Conservation (phyloP, 768 basidiomycete species). For the Russula griseocarnosa region DNA sequence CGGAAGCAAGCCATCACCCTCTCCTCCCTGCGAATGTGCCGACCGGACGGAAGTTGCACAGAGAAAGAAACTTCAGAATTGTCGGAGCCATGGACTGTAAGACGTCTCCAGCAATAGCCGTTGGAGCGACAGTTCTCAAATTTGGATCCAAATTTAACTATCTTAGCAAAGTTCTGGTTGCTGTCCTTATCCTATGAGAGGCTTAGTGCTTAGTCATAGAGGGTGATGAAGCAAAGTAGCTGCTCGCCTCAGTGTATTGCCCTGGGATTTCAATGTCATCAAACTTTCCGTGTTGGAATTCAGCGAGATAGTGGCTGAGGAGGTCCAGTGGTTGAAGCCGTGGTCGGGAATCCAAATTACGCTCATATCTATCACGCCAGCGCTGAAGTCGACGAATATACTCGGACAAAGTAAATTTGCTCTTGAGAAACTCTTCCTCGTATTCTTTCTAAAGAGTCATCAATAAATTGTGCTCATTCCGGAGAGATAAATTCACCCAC, state of each 20-base stretch:
- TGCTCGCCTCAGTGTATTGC: constrained; percentile 86
- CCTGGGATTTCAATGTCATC: constrained; percentile 99
- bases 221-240: not conserved
- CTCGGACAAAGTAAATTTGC: constrained; percentile 75
- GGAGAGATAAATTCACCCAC: constrained; percentile 39
- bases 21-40: constrained; percentile 89
- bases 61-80: constrained; percentile 86
- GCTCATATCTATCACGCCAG: constrained; percentile 92
- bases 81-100: constrained; percentile 88
- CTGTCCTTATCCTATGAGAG: constrained; percentile 81
- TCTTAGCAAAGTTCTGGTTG: constrained; percentile 84
- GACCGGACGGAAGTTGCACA: constrained; percentile 81
- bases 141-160: constrained; percentile 85
- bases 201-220: constrained; percentile 20
- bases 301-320: constrained; percentile 88
- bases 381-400: constrained; percentile 86
- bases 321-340: constrained; percentile 80
- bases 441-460: constrained; percentile 63
- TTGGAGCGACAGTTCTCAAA: constrained; percentile 87
- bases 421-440: constrained; percentile 83
- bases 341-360: constrained; percentile 74
- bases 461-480: constrained; percentile 1
- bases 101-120: constrained; percentile 83
- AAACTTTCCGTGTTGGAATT: constrained; percentile 96
- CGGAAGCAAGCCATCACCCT: constrained; percentile 87